Conservation (phyloP, 495 filamentous ascomycete genomes). For the Xylaria palmicola region DNA sequence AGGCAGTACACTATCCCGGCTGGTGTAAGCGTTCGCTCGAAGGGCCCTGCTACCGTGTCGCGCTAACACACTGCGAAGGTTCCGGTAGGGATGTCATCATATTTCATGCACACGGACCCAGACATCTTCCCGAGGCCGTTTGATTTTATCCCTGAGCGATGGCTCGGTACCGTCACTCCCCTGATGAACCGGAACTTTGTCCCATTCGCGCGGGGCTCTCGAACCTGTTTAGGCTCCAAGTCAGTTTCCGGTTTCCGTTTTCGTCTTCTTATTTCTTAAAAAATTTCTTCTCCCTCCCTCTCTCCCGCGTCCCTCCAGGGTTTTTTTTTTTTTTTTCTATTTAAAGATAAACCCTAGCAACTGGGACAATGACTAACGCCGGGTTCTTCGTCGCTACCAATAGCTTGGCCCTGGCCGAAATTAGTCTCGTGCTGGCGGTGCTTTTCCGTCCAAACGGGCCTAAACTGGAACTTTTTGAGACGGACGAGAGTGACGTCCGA, state of each 20-base stretch:
- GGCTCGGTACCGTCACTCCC: slow-evolving; percentile 33
- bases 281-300: too few relatives aligned
- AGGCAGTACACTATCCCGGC: slow-evolving; percentile 23
- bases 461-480: slow-evolving; percentile 13
- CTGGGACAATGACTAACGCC: neutral
- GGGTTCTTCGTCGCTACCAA: neutral
- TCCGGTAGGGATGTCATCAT: slow-evolving; percentile 29
- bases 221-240: slow-evolving; percentile 29
- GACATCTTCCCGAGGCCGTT: slow-evolving; percentile 35
- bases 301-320: too few relatives aligned
- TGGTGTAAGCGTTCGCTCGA: neutral
- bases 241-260: neutral
- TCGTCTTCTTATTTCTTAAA: neutral
- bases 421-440: slow-evolving; percentile 36
- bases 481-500: slow-evolving; percentile 12
- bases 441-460: slow-evolving; percentile 27
- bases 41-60: neutral
- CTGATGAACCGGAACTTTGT: slow-evolving; percentile 23
- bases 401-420: slow-evolving; percentile 39
- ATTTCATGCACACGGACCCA: slow-evolving; percentile 35
- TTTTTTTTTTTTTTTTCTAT: neutral
- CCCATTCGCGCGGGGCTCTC: slow-evolving; percentile 22
- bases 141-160: slow-evolving; percentile 42
- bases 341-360: neutral
- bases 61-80: slow-evolving; percentile 1